Percentiles rank a stretch among this genome's conserved stretches.
phyloP scores from a whole-genome alignment of 768 basidiomycete genomes.

The Lenzites betulinus region DNA sequence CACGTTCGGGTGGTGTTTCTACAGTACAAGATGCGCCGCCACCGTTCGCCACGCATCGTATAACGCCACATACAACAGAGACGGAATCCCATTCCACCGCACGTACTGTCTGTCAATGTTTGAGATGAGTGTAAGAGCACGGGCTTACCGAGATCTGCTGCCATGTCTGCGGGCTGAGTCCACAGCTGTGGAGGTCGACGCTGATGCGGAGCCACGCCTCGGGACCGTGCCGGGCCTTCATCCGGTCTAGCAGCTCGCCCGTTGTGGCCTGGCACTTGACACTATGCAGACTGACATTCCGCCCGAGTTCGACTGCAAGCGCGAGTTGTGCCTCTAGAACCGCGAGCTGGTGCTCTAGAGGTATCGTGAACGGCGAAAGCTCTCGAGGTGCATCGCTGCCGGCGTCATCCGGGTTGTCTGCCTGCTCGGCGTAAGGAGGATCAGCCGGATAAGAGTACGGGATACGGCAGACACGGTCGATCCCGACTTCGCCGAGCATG shows the following conservation, averaged over 20 bases:
- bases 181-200: constrained; percentile 90
- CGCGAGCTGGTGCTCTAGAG: constrained; percentile 76
- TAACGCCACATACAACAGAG: not conserved
- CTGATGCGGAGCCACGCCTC: constrained; percentile 64
- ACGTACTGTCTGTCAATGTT: not conserved
- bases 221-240: constrained; percentile 58
- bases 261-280: constrained; percentile 78
- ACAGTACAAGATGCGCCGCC: constrained; percentile 13
- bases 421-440: constrained; percentile 14
- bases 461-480: constrained; percentile 81
- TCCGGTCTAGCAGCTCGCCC: constrained; percentile 58
- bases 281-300: constrained; percentile 87
- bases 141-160: constrained; percentile 66
- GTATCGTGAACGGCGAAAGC: constrained; percentile 77
- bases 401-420: constrained; percentile 13
- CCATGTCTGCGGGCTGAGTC: constrained; percentile 78
- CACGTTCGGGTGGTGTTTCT: constrained; percentile 74
- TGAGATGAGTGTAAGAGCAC: not conserved
- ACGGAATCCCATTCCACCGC: not conserved
- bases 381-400: constrained; percentile 39
- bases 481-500: constrained; percentile 92
- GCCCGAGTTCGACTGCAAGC: constrained; percentile 75
- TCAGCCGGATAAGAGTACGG: constrained; percentile 54
- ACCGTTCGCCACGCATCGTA: not conserved
- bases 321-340: constrained; percentile 85